A percentile compares a stretch with the other conserved stretches of the same genome.
These are phyloP conservation scores for Hypoxylon subgilvum DNA, from an alignment of 495 filamentous ascomycete species.

Conservation along the genomic window DNA sequence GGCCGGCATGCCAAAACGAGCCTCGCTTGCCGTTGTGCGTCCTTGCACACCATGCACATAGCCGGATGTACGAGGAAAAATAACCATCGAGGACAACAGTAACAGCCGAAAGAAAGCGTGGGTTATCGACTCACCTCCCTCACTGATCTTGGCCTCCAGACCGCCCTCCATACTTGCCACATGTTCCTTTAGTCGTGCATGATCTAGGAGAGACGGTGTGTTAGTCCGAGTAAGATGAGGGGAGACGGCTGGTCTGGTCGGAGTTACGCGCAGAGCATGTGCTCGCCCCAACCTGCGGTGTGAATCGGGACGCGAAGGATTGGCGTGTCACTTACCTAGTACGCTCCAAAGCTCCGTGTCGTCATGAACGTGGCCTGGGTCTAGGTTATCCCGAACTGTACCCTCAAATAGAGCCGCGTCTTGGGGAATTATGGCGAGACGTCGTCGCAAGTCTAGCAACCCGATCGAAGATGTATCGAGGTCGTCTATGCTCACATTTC, in stretches of 20 bases:
- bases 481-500: constrained; percentile 85
- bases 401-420: constrained; percentile 98
- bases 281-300: constrained; percentile 23
- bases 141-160: constrained; percentile 86
- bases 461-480: constrained; percentile 91
- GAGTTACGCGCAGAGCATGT: constrained; percentile 31
- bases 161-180: constrained; percentile 85
- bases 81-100: constrained; percentile 9
- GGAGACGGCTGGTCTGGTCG: constrained; percentile 9
- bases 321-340: constrained; percentile 69
- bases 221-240: constrained; percentile 33
- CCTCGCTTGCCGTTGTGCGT: constrained; percentile 20
- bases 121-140: constrained; percentile 76
- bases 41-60: constrained; percentile 33
- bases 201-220: constrained; percentile 63
- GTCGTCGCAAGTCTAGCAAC: constrained; percentile 82
- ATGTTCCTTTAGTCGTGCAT: constrained; percentile 91
- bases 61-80: constrained; percentile 18
- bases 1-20: constrained; percentile 29
- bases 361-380: constrained; percentile 92
- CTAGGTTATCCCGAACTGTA: constrained; percentile 92
- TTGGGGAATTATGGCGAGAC: constrained; percentile 97
- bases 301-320: constrained; percentile 31
- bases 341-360: constrained; percentile 98
- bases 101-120: constrained; percentile 52